These are phyloP conservation scores for Torulaspora pretoriensis DNA, from an alignment of 1,139 yeast genomes.

Conservation along the genomic window DNA sequence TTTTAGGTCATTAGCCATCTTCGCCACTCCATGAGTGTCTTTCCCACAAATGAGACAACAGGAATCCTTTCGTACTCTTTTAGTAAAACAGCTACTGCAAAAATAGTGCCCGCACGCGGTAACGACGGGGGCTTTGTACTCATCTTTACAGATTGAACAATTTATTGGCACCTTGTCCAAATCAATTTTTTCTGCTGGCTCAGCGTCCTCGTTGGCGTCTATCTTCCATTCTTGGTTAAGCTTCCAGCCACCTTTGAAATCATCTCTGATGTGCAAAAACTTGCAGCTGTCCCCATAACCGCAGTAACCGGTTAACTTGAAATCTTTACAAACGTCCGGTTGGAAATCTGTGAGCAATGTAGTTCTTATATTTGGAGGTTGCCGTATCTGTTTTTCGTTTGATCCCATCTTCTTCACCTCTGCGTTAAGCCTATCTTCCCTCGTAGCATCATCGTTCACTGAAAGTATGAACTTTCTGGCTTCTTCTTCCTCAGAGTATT, in stretches of 20 bases:
- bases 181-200: conserved; percentile 9
- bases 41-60: conserved; percentile 55
- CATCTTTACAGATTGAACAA: conserved; percentile 60
- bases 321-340: conserved; percentile 94
- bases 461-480: conserved; percentile 8
- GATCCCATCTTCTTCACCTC: conserved; percentile 5
- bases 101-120: conserved; percentile 65
- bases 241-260: conserved; percentile 71
- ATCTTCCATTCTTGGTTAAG: conserved; percentile 70
- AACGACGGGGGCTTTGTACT: conserved; percentile 54
- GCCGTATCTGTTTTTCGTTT: conserved; percentile 17
- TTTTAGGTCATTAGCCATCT: conserved; percentile 25
- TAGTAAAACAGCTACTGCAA: conserved; percentile 61
- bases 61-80: conserved; percentile 44
- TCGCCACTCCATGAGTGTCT: conserved; percentile 53
- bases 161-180: conserved; percentile 49
- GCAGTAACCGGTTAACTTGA: conserved; percentile 86
- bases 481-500: conserved; percentile 3
- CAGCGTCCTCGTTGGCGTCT: conserved; percentile 14
- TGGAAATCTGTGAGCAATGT: conserved; percentile 84
- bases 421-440: conserved; percentile 31
- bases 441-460: conserved; percentile 36
- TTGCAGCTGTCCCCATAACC: conserved; percentile 99
- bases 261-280: conserved; percentile 85
- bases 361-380: conserved; percentile 56